Percentiles rank a stretch among this genome's conserved stretches.
These are phyloP conservation scores for Phaeodactylum tricornutum DNA, from an alignment of 108 stramenopile species.

Conservation along the genomic window DNA sequence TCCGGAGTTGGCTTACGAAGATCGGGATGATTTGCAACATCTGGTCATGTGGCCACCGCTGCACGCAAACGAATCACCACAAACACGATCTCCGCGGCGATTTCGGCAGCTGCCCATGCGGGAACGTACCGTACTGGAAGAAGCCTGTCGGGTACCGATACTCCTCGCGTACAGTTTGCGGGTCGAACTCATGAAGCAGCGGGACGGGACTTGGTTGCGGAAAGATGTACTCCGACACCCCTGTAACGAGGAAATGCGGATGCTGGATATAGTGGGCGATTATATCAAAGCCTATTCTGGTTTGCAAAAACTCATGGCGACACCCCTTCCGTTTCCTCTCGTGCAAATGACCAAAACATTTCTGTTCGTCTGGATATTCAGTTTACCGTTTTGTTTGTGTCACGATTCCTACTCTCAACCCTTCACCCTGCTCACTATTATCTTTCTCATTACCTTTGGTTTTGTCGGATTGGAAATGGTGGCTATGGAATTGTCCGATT, in stretches of 20 bases:
- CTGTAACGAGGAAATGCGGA: slow-evolving; percentile 12
- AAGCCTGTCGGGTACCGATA: not conserved
- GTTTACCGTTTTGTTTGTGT: slow-evolving; percentile 13
- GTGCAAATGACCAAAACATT: slow-evolving; percentile 25
- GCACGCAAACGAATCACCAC: too few relatives aligned
- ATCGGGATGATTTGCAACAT: slow-evolving; percentile 8
- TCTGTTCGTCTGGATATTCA: slow-evolving; percentile 16
- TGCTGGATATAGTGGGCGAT: slow-evolving; percentile 15
- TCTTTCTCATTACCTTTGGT: slow-evolving; percentile 5
- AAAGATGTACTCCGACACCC: not conserved
- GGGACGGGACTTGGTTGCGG: slow-evolving; percentile 1
- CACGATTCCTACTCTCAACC: slow-evolving; percentile 5
- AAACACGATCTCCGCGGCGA: too few relatives aligned
- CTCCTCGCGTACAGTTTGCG: not conserved
- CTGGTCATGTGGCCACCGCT: too few relatives aligned
- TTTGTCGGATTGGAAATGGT: slow-evolving; percentile 36
- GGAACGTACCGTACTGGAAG: slow-evolving; percentile 1
- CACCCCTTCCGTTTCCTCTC: slow-evolving; percentile 21
- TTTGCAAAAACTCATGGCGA: slow-evolving; percentile 15
- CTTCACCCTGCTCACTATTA: not conserved
- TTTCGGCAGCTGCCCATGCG: too few relatives aligned
- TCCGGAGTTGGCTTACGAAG: slow-evolving; percentile 21
- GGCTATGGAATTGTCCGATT: slow-evolving; percentile 48
- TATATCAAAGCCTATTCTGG: slow-evolving; percentile 27
- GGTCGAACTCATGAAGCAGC: slow-evolving; percentile 1